phyloP scores from a whole-genome alignment of 371 early-diverging fungal genomes.

The Blakeslea trispora region DNA sequence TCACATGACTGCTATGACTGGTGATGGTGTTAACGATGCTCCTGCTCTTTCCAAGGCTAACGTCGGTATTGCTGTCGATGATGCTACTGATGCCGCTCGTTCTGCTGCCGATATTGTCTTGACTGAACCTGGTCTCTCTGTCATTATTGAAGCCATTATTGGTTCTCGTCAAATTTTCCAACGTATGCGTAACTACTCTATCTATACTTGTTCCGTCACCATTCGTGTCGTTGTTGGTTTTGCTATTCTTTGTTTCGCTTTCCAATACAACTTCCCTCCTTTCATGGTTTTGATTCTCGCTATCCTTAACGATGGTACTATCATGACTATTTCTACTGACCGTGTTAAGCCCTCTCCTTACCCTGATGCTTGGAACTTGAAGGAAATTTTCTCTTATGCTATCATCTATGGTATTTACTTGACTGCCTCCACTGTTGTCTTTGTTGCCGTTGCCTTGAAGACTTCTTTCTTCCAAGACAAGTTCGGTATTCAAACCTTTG shows the following conservation, averaged over 20 bases:
- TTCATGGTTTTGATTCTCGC: conserved; percentile 54
- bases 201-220: conserved; percentile 52
- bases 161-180: conserved; percentile 63
- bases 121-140: conserved; percentile 69
- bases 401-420: conserved; percentile 49
- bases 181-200: conserved; percentile 57
- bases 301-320: conserved; percentile 52
- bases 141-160: conserved; percentile 60
- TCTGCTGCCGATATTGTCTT: conserved; percentile 72
- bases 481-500: conserved; percentile 40
- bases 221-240: conserved; percentile 56
- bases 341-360: conserved; percentile 48
- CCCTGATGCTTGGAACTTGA: conserved; percentile 51
- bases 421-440: conserved; percentile 44
- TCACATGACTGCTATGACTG: conserved; percentile 84
- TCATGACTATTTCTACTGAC: conserved; percentile 52
- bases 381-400: conserved; percentile 49
- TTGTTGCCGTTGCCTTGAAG: conserved; percentile 38
- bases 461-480: conserved; percentile 40
- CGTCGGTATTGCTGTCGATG: conserved; percentile 78
- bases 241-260: conserved; percentile 49
- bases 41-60: conserved; percentile 84
- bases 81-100: conserved; percentile 68
- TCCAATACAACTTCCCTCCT: conserved; percentile 54
- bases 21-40: conserved; percentile 94